phyloP scores from a whole-genome alignment of 768 basidiomycete genomes.

The Clitopilus passeckerianus region DNA sequence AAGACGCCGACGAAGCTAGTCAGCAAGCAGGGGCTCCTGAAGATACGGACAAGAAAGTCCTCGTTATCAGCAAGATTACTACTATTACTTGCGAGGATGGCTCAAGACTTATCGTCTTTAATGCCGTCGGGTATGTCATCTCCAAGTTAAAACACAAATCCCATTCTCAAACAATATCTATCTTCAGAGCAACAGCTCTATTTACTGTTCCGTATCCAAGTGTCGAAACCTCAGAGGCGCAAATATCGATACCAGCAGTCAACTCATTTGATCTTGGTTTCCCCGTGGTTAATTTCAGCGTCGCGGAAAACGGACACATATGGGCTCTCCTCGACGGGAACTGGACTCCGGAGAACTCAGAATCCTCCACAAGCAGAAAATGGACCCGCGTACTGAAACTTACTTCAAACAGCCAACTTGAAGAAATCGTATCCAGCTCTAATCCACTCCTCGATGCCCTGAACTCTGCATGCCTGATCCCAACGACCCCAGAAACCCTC shows the following conservation, averaged over 20 bases:
- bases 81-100: conserved; percentile 31
- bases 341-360: conserved; percentile 9
- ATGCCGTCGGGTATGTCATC: conserved; percentile 61
- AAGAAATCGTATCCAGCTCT: conserved; percentile 16
- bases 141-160: neutral
- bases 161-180: neutral
- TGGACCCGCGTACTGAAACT: neutral
- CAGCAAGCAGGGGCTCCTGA: conserved; percentile 2
- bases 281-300: conserved; percentile 15
- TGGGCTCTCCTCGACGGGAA: conserved; percentile 19
- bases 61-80: conserved; percentile 56
- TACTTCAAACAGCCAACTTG: conserved; percentile 23
- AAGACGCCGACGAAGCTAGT: neutral
- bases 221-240: neutral
- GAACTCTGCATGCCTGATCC: conserved; percentile 36
- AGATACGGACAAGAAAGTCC: conserved; percentile 28
- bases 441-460: conserved; percentile 34
- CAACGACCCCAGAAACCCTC: neutral
- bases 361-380: neutral
- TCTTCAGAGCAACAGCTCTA: conserved; percentile 58
- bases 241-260: conserved; percentile 7
- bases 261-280: conserved; percentile 15
- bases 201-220: conserved; percentile 39
- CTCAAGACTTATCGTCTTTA: conserved; percentile 52
- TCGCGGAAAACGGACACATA: conserved; percentile 13